Base-by-base conservation (phyloP, 768 basidiomycete species). In the Exidia glandulosa region DNA sequence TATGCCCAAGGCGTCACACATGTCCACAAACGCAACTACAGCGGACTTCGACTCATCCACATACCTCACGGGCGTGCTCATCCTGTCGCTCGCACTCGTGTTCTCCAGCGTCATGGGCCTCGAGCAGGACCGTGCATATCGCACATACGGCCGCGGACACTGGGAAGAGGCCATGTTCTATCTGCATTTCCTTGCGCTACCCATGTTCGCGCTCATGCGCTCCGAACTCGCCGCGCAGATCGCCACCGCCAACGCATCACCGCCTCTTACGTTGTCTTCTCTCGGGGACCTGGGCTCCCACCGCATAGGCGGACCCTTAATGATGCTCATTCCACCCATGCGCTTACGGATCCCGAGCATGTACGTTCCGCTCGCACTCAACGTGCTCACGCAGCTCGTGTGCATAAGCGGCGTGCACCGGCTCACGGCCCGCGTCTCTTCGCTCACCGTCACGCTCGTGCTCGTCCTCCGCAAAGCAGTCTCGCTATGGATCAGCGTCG, bases 131-230 rank as follows among this genome's bases (percentile, higher is more conserved):
- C 78, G 81, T 75, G 90, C 90, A 3, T 90, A 85, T 67, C 65
- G 66, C 32, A 61, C 60, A n/a, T 83, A 83, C 63, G 73, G 79
- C 13, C 67, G 61, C n/a, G 59, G 54, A 45, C 64, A 61, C 45
- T 96, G 94, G 94, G 83, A 87, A 67, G 94, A 96, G 72, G 86
- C 83, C 56, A 84, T 97, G 81, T 97, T 95, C 74, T 97, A 93
- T 74, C 78, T 90, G 25, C 90, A 93, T 71, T 82, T 86, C 66
- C 80, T 92, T 58, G 81, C 85, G 13, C 77, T 93, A 13, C 90
- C 89, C 5, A 78, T 91, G 77, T 92, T 93, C 74, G 61, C 79
- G 61, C 81, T 82, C 59, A 74, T 88, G 37, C 73, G 82, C 1
- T 65, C 74, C 23, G 81, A 81, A 66, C 75, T 92, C 60, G 47